Percentiles rank a stretch among this genome's conserved stretches.
Conservation (phyloP, 202 grass and related monocot genomes). For the Tripidium arundinaceum region DNA sequence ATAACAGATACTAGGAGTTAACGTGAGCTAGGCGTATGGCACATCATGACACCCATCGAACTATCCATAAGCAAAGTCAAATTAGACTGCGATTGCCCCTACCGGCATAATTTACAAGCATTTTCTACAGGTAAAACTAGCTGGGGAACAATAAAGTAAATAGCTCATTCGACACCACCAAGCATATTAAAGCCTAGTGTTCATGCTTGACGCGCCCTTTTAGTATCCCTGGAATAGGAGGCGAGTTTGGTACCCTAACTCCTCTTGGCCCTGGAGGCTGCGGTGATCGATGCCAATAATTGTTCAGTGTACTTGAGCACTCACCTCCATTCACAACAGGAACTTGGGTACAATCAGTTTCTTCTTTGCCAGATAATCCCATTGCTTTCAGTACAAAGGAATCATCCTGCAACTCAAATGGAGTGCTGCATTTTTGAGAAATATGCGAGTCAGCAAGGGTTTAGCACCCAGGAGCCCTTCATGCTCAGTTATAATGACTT, state of each 20-base stretch:
- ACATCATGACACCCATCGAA: slow-evolving; percentile 6
- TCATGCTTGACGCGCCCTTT: slow-evolving; percentile 89
- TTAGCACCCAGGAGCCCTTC: not conserved
- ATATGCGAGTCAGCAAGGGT: slow-evolving; percentile 24
- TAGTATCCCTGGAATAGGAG: slow-evolving; percentile 88
- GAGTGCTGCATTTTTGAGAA: slow-evolving; percentile 73
- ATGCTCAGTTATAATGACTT: slow-evolving; percentile 18
- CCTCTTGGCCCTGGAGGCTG: slow-evolving; percentile 40
- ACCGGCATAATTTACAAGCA: slow-evolving; percentile 57
- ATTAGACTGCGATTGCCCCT: slow-evolving; percentile 26
- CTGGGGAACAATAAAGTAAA: slow-evolving; percentile 18
- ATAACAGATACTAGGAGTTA: not conserved
- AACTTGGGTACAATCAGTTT: slow-evolving; percentile 33
- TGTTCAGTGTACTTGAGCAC: slow-evolving; percentile 50
- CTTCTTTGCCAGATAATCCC: slow-evolving; percentile 65
- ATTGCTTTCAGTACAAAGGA: slow-evolving; percentile 91
- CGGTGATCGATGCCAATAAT: slow-evolving; percentile 44
- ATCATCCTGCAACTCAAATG: slow-evolving; percentile 94
- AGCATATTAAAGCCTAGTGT: slow-evolving; percentile 33
- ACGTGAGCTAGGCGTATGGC: not conserved
- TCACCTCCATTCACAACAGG: slow-evolving; percentile 49
- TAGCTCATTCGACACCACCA: slow-evolving; percentile 26
- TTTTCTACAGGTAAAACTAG: slow-evolving; percentile 48
- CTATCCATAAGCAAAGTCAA: slow-evolving; percentile 28
- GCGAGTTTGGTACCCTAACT: slow-evolving; percentile 35